Conservation (phyloP, 306 rosid species). For the Pueraria montana region DNA sequence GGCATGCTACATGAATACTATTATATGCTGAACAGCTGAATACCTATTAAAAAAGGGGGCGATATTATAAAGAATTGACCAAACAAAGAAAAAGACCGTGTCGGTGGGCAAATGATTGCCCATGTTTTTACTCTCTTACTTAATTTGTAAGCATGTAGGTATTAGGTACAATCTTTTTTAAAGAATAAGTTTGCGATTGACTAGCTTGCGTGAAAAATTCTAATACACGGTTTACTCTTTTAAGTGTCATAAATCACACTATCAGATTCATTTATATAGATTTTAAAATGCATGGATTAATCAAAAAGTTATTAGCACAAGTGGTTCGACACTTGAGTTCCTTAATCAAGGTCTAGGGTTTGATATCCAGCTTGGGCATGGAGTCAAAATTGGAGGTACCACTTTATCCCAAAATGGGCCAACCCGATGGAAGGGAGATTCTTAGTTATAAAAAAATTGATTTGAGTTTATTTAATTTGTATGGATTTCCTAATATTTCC, state of each 20-base stretch:
- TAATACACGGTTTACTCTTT: slow-evolving; percentile 13
- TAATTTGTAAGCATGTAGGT: not conserved
- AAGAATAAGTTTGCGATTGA: not conserved
- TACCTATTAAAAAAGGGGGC: not conserved
- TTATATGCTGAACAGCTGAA: slow-evolving; percentile 1
- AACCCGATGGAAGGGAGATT: too few relatives aligned
- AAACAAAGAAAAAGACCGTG: slow-evolving; percentile 12
- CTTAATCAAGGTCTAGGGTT: too few relatives aligned
- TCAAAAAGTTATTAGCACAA: too few relatives aligned
- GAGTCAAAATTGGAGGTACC: too few relatives aligned
- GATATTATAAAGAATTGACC: slow-evolving; percentile 4
- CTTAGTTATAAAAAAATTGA: too few relatives aligned
- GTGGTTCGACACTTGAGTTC: too few relatives aligned
- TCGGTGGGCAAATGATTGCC: slow-evolving; percentile 44
- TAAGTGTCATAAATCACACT: not conserved
- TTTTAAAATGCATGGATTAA: too few relatives aligned
- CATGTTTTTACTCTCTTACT: slow-evolving; percentile 15
- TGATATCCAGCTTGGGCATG: too few relatives aligned
- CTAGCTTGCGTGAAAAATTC: not conserved
- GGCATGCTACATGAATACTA: not conserved
- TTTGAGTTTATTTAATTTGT: too few relatives aligned
- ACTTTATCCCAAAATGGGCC: too few relatives aligned
- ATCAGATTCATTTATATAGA: not conserved
- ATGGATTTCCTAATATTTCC: too few relatives aligned
- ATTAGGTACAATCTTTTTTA: not conserved